phyloP scores from a whole-genome alignment of 1,139 yeast species.

The Candida albicans region DNA sequence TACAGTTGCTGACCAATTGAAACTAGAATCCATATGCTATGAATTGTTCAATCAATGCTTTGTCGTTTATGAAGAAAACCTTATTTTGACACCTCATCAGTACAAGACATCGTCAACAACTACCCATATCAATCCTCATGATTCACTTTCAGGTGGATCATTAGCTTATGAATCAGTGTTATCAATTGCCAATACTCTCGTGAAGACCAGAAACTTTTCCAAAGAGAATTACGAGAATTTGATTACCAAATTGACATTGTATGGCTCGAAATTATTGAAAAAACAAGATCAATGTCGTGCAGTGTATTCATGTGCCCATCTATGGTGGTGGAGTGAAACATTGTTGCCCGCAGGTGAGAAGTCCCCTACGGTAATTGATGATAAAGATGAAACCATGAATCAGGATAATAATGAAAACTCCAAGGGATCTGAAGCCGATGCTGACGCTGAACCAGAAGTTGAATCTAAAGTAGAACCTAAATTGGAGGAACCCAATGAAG shows the following conservation, averaged over 20 bases:
- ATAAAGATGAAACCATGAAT: slow-evolving; percentile 31
- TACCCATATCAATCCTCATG: slow-evolving; percentile 33
- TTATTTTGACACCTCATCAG: slow-evolving; percentile 24
- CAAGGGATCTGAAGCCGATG: slow-evolving; percentile 20
- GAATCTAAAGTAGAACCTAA: slow-evolving; percentile 11
- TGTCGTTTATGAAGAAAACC: slow-evolving; percentile 80
- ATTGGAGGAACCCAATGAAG: slow-evolving; percentile 14
- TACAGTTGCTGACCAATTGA: slow-evolving; percentile 73
- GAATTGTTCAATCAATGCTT: slow-evolving; percentile 90
- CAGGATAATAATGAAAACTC: slow-evolving; percentile 29
- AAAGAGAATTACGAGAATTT: slow-evolving; percentile 73
- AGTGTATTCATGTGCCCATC: slow-evolving; percentile 82
- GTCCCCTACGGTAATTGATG: slow-evolving; percentile 24
- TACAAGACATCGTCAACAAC: slow-evolving; percentile 13
- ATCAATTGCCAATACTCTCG: slow-evolving; percentile 62
- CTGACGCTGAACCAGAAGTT: slow-evolving; percentile 8
- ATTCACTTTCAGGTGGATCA: slow-evolving; percentile 39
- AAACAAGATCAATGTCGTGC: slow-evolving; percentile 95
- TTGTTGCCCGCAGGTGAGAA: slow-evolving; percentile 23
- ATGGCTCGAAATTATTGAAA: slow-evolving; percentile 84
- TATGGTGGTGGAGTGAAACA: slow-evolving; percentile 87
- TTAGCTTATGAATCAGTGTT: slow-evolving; percentile 40
- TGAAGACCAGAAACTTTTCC: slow-evolving; percentile 55
- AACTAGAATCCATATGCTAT: slow-evolving; percentile 57
- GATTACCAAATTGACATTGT: slow-evolving; percentile 81